Evolutionary conservation across 768 basidiomycete species (phyloP), one percentile per base, ranked within the genome.

Genomic region (Clitopilus passeckerianus): DNA sequence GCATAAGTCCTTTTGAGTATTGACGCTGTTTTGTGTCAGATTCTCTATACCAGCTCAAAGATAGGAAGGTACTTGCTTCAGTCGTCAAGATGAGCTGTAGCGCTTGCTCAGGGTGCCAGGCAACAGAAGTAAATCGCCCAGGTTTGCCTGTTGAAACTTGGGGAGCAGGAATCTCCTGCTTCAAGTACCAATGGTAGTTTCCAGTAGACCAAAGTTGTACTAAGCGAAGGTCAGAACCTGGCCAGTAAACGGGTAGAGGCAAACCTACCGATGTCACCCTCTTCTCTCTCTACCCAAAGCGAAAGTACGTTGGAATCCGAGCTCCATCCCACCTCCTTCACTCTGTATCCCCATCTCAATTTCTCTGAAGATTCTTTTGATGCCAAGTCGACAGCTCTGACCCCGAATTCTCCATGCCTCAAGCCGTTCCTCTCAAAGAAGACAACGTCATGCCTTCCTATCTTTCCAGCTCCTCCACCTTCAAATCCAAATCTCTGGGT

Each of bases 181-280:
- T 98, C 60, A 98, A 82, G 74, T 98, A 97, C 93, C 97, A 98
- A 68, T 98, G 89, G 71, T 97, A 98, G 68, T 99, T 99, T 30
- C 91, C 87, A 6, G 82, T 92, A 0, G 93, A 90, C 94, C 95
- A 99, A 0, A 98, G 75, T 74, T 99, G 97, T 16, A 98, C 93
- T 88, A 69, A 37, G 54, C 18, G 18, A 20, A 30, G 27, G 24
- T 64, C 43, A 66, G 57, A 55, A 22, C 16, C 24, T n/a, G 27
- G 16, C 16, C 24, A 14, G 22, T 10, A 63, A 37, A 20, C 10
- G 16, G 37, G 16, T 54, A 15, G 24, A 23, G 22, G 33, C 53
- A 35, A 35, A 74, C 85, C 70, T 66, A 92, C 91, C 87, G 55
- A 87, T 74, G 72, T 98, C 92, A 1, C 81, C 82, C 8, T 78